Percentiles rank a stretch among this genome's conserved stretches.
These are phyloP conservation scores for Parathielavia hyrcaniae DNA, from an alignment of 495 filamentous ascomycete genomes.

Conservation along the genomic window DNA sequence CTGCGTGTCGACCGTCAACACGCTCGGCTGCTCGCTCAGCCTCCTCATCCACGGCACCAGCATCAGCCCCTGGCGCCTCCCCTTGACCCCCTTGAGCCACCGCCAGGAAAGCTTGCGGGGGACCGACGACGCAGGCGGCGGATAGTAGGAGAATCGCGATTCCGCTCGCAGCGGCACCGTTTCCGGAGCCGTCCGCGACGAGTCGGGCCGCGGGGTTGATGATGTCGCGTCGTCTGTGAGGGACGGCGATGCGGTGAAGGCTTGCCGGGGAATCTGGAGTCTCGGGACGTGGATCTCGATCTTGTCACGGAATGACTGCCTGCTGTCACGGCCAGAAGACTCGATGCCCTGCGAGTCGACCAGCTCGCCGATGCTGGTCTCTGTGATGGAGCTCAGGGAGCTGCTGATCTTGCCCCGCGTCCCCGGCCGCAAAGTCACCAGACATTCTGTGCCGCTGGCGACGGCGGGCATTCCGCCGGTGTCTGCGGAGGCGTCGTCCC, in stretches of 20 bases:
- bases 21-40: conserved; percentile 10
- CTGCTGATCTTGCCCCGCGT: conserved; percentile 4
- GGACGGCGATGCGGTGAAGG: conserved; percentile 20
- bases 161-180: conserved; percentile 12
- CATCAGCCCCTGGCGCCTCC: conserved; percentile 2
- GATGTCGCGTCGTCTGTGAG: not conserved
- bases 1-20: conserved; percentile 19
- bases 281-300: conserved; percentile 35
- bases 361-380: conserved; percentile 20
- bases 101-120: conserved; percentile 27
- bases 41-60: conserved; percentile 11
- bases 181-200: not conserved
- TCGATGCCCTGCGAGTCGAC: conserved; percentile 9
- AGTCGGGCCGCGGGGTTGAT: conserved; percentile 2
- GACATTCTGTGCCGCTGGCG: not conserved
- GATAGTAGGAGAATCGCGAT: conserved; percentile 14
- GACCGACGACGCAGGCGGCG: conserved; percentile 3
- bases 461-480: not conserved
- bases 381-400: conserved; percentile 24
- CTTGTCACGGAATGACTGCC: conserved; percentile 25
- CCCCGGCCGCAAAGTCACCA: not conserved
- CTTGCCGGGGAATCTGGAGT: conserved; percentile 32
- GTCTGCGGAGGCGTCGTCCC: not conserved
- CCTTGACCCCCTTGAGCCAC: conserved; percentile 19
- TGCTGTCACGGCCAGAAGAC: conserved; percentile 15